Evolutionary conservation across 2,329 filamentous ascomycete genomes (phyloP), one percentile per base, ranked within the genome.

Genomic region (Onygena corvina): DNA sequence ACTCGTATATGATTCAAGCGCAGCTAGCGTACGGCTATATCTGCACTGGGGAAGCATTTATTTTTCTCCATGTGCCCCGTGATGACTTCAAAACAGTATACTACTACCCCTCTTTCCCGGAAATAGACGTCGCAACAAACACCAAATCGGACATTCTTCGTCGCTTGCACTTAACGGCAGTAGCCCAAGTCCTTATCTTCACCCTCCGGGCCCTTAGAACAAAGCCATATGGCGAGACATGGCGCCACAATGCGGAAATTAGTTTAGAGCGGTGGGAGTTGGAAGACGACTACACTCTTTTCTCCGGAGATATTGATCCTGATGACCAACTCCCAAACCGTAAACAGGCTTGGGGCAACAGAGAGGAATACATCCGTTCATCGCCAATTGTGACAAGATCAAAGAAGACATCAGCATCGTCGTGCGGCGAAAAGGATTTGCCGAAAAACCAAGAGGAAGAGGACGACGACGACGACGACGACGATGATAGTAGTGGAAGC

Each of bases 1-100:
- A 71, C 55, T 64, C 71, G 29, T 74, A 75, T 56, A 76, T 76
- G 65, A 65, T 76, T 6, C 54, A 69, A 46, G 60, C 58, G 11
- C 68, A 73, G 0, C 60, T 73, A 6, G 64, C 71, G 49, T 72
- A 70, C 53, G 64, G 72, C 12, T 60, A 64, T 23, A 49, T 75
- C 21, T 65, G 62, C 11, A 74, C 67, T 2, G 67, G 68, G 11
- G 65, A 74, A 56, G 61, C 65, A 1, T 67, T 66, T 44, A 64
- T 73, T 14, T 73, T 72, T 50, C 61, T 75, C 6, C 64, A 59
- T 46, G 52, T 71, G 7, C 54, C 53, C 14, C 34, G 59, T 20
- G 48, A 66, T 46, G 54, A 61, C 27, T 56, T 59, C 47, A 56
- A 53, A 14, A 61, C 56, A 1, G 55, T 64, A 5, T 57, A 59